Evolutionary conservation across 192 early-diverging fungal species (phyloP), one percentile per base, ranked within the genome.

Genomic region (Entomortierella parvispora): DNA sequence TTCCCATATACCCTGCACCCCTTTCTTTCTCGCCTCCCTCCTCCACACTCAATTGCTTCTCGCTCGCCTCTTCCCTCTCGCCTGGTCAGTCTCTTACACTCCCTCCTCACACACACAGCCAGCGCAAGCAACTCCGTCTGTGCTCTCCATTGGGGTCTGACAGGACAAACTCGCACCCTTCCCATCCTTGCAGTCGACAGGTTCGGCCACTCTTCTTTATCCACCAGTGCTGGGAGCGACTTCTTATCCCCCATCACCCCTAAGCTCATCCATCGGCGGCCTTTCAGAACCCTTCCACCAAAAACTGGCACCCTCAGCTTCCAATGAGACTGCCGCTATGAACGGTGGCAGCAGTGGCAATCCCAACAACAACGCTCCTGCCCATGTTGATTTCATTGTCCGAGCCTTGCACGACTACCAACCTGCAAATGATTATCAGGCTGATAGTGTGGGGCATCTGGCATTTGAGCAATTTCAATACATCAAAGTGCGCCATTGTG

Each of bases 401-500:
- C 70, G 62, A 56, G 62, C 70, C 58, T 26, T 64, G 2, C 70
- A 72, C 49, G 70, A 72, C 22, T 72, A 40, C 12, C 37, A 40
- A 12, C 37, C 37, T 40, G 5, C 37, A 12, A 12, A 9, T 12
- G 37, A 40, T 40, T 40, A 72, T 43, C 61, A 64, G 4, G 50
- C 70, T 8, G 62, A 65, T 22, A 72, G 57, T 37, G 37, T 26
- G 11, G 70, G 62, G 10, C 70, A 72, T 26, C 56, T 72, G 7
- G 63, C 70, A 0, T 72, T 72, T 54, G 20, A 43, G 4, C 70
- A 72, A 20, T 59, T 59, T 26, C 70, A 72, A 29, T 72, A 72
- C 37, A 72, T 72, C 43, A 65, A 65, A 33, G 70, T 72, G 12
- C 56, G 10, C 22, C 61, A 59, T 17, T 60, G 70, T 42, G 70